Evolutionary conservation across 2,329 filamentous ascomycete species (phyloP), one percentile per base, ranked within the genome.

Genomic region (Scytalidium sp.): DNA sequence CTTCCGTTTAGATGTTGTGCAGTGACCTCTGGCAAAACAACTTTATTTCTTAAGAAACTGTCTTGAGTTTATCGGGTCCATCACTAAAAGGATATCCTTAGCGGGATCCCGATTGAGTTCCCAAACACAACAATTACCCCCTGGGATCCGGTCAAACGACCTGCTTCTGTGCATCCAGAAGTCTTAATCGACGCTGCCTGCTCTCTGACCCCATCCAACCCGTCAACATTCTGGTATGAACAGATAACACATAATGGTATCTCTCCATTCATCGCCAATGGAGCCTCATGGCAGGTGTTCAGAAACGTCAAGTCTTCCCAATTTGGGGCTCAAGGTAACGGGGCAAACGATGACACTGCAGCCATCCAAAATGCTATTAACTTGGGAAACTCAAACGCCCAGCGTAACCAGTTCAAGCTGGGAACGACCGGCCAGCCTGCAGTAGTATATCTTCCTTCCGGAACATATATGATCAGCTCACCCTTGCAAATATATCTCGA

Each of bases 201-300:
- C 32, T 36, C 32, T 36, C 32, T 36, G 11, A 36, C 32, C 11
- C 6, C 32, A 5, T 15, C 32, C 5, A 36, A 36, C 17, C 32
- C 32, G 11, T 36, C 32, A 36, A 36, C 32, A 8, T 36, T 36
- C 32, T 36, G 32, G 32, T 36, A 36, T 36, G 32, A 36, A 36
- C 32, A 36, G 17, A 43, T 43, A 22, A 43, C 41, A 13, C 41
- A 43, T 19, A 43, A 43, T 20, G 41, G 41, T 15, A 43, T 43
- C 17, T 43, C 41, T 1, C 78, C 80, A 0, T 68, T 82, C 0
- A 64, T 85, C 29, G 63, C 69, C 2, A 73, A 76, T 42, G 74
- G 80, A 15, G 41, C 41, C 41, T 21, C 19, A 13, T 43, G 41
- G 41, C 19, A 21, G 19, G 41, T 43, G n/a, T 43, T n/a, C 19